phyloP scores from a whole-genome alignment of 2,329 filamentous ascomycete species.

The Basipetospora sp. region DNA sequence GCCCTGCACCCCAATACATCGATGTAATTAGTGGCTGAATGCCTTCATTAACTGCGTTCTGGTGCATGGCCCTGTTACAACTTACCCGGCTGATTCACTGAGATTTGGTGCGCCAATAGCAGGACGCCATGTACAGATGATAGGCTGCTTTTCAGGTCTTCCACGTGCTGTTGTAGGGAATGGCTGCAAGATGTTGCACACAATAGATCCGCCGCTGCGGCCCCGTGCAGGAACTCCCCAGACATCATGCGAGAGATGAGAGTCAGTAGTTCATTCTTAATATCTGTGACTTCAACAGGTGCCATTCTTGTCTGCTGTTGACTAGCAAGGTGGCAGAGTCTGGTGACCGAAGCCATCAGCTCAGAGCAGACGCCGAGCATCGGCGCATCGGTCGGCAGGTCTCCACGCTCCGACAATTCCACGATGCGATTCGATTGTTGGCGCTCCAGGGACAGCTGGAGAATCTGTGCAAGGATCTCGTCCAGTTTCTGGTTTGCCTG shows the following conservation, averaged over 20 bases:
- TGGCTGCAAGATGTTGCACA: background rate
- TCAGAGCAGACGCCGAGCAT: background rate
- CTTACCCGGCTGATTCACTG: background rate
- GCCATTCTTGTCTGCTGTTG: background rate
- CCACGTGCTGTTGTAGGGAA: background rate
- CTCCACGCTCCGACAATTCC: background rate
- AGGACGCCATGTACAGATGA: background rate
- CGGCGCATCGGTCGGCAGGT: too few species aligned
- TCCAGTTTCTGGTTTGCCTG: background rate
- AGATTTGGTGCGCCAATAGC: background rate
- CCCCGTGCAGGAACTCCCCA: background rate
- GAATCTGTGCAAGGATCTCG: background rate
- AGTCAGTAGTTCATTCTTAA: background rate
- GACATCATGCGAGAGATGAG: background rate
- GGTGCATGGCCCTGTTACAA: too few species aligned
- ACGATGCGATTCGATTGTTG: background rate
- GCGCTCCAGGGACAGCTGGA: background rate
- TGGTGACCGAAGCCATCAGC: background rate
- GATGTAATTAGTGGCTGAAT: too few species aligned
- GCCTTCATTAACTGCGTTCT: too few species aligned
- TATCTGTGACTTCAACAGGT: background rate
- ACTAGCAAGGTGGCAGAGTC: background rate
- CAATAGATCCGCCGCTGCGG: background rate
- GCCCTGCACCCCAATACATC: too few species aligned
- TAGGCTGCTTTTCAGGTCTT: background rate